Evolutionary conservation across 225 moss, liverwort and hornwort species (phyloP).

Genomic region (Takakia lepidozioides): DNA sequence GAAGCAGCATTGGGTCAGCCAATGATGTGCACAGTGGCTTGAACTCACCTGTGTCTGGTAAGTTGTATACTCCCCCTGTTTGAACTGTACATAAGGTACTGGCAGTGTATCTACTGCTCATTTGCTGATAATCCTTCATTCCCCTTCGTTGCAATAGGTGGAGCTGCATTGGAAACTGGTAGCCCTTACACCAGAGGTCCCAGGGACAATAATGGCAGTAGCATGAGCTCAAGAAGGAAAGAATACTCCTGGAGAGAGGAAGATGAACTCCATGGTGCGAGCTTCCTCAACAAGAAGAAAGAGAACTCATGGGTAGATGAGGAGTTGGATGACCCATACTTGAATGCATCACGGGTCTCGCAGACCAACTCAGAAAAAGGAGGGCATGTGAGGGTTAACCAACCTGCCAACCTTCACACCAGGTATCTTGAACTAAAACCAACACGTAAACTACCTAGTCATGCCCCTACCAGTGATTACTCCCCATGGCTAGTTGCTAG

Average conservation of each 20-base stretch:
- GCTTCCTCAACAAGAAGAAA: slow-evolving; percentile 26
- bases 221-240: slow-evolving; percentile 23
- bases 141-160: slow-evolving; percentile 18
- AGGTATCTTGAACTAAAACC: no score
- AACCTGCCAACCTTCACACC: slow-evolving; percentile 2
- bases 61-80: slow-evolving; percentile 12
- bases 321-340: slow-evolving; percentile 37
- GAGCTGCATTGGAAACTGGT: slow-evolving; percentile 23
- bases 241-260: slow-evolving; percentile 55
- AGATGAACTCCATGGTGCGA: slow-evolving; percentile 37
- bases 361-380: slow-evolving; percentile 25
- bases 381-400: slow-evolving; percentile 34
- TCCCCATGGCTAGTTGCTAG: no score
- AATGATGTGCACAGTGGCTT: slow-evolving; percentile 19
- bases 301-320: slow-evolving; percentile 45
- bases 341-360: slow-evolving; percentile 14
- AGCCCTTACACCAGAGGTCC: slow-evolving; percentile 25
- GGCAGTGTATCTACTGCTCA: no score
- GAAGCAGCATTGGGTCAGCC: slow-evolving; percentile 36
- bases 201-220: slow-evolving; percentile 31
- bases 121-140: no score
- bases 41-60: slow-evolving; percentile 15
- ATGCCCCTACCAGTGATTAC: no score
- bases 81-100: no score
- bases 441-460: no score